Evolutionary conservation across 441 rosid genomes (phyloP).

Genomic region (Biscutella laevigata): DNA sequence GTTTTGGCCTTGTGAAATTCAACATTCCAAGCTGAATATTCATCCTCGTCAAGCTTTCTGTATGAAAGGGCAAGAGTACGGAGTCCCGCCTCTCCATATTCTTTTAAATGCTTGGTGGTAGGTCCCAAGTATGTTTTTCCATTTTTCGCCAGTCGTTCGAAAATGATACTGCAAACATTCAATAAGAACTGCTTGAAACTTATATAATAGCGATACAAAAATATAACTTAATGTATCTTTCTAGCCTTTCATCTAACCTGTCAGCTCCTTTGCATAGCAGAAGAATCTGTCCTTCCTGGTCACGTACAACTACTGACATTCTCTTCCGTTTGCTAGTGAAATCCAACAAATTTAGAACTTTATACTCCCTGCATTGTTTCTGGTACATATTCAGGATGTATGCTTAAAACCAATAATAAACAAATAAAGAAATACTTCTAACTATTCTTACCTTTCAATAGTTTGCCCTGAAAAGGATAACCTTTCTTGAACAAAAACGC

Average conservation of each 20-base stretch:
- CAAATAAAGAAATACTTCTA: no score
- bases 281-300: slow-evolving; percentile 67
- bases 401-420: slow-evolving; percentile 2
- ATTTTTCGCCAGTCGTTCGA: slow-evolving; percentile 77
- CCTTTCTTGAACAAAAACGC: slow-evolving; percentile 61
- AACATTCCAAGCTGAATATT: slow-evolving; percentile 67
- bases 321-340: slow-evolving; percentile 96
- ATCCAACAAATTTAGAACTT: slow-evolving; percentile 79
- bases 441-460: slow-evolving; percentile 57
- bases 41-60: slow-evolving; percentile 62
- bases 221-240: not conserved
- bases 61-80: slow-evolving; percentile 88
- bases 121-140: slow-evolving; percentile 58
- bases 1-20: slow-evolving; percentile 83
- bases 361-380: slow-evolving; percentile 71
- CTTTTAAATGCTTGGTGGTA: slow-evolving; percentile 75
- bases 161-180: slow-evolving; percentile 56
- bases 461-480: slow-evolving; percentile 40
- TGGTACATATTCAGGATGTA: slow-evolving; percentile 9
- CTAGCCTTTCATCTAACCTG: slow-evolving; percentile 46
- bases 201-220: not conserved
- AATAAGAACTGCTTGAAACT: slow-evolving; percentile 2
- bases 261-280: slow-evolving; percentile 98
- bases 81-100: slow-evolving; percentile 90
- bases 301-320: slow-evolving; percentile 80